phyloP scores from a whole-genome alignment of 345 rosid species.

The Linum lewisii region DNA sequence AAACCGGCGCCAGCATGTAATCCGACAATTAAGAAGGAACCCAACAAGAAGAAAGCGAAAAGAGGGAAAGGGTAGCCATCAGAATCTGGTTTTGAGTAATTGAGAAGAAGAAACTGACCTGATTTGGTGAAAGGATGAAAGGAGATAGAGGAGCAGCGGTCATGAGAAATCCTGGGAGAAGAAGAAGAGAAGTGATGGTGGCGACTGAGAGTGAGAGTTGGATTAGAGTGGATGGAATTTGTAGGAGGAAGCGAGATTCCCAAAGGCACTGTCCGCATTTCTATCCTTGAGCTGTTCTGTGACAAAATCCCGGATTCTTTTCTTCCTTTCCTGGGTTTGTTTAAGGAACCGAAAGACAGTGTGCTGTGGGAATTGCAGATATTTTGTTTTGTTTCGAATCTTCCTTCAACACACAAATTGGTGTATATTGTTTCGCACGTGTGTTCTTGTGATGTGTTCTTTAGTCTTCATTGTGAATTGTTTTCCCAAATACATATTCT shows the following conservation, averaged over 20 bases:
- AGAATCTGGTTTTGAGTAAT: neutral
- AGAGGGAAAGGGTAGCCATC: neutral
- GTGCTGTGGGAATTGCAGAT: too few species aligned
- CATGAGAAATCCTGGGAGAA: slow-evolving; percentile 26
- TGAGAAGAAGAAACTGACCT: slow-evolving; percentile 24
- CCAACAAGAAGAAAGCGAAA: neutral
- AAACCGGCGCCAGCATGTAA: neutral
- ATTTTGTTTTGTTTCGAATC: too few species aligned
- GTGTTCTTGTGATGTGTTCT: too few species aligned
- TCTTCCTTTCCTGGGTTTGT: neutral
- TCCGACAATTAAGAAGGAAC: neutral
- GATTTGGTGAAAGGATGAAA: slow-evolving; percentile 20
- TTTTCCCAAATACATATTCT: too few species aligned
- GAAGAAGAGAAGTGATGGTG: slow-evolving; percentile 9
- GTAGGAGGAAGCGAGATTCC: slow-evolving; percentile 44
- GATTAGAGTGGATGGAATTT: slow-evolving; percentile 11
- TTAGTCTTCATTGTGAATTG: too few species aligned
- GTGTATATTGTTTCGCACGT: too few species aligned
- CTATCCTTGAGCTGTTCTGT: slow-evolving; percentile 1
- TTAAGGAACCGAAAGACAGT: too few species aligned
- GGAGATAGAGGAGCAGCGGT: neutral
- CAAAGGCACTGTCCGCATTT: slow-evolving; percentile 62
- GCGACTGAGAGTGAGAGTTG: slow-evolving; percentile 21
- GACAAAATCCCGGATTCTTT: slow-evolving; percentile 11
- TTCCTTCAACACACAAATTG: too few species aligned